A percentile compares a stretch with the other conserved stretches of the same genome.
Evolutionary conservation across 352 stramenopile species (phyloP).

Genomic region (Globisporangium heterothallicum): DNA sequence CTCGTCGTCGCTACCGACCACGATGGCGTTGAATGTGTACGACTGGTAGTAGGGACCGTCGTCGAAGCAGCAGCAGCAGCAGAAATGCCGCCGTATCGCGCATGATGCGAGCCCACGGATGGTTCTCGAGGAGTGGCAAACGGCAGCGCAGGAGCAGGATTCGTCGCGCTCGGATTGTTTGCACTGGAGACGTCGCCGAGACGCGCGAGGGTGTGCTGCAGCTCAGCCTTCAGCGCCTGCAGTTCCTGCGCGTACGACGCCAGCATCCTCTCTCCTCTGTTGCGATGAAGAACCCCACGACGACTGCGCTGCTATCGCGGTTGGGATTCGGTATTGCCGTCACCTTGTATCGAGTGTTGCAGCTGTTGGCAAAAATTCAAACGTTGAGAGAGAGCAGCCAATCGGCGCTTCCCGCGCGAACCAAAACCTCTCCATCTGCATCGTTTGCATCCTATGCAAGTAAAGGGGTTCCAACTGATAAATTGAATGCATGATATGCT

Average conservation of each 20-base stretch:
- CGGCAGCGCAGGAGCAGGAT: background rate
- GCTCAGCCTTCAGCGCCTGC: slow-evolving; percentile 52
- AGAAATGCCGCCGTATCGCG: too few species aligned
- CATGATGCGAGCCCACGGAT: background rate
- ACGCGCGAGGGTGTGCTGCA: slow-evolving; percentile 41
- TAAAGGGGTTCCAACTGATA: background rate
- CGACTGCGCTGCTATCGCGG: too few species aligned
- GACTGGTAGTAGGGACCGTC: too few species aligned
- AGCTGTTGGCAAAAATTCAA: slow-evolving; percentile 13
- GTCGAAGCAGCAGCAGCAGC: too few species aligned
- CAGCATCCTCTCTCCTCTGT: slow-evolving; percentile 10
- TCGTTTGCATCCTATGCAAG: too few species aligned
- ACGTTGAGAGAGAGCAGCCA: too few species aligned
- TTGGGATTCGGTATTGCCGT: too few species aligned
- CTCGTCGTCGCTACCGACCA: slow-evolving; percentile 6
- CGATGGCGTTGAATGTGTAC: background rate
- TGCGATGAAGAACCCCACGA: too few species aligned
- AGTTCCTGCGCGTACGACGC: slow-evolving; percentile 37
- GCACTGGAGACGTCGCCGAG: slow-evolving; percentile 15
- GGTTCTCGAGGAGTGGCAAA: slow-evolving; percentile 5
- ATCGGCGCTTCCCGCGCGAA: slow-evolving; percentile 6
- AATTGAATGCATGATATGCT: too few species aligned
- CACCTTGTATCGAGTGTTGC: too few species aligned
- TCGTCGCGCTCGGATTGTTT: background rate
- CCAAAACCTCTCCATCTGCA: background rate